Percentiles rank a stretch among this genome's conserved stretches.
phyloP scores from a whole-genome alignment of 192 early-diverging fungal species.

The Entrophospora sp. region DNA sequence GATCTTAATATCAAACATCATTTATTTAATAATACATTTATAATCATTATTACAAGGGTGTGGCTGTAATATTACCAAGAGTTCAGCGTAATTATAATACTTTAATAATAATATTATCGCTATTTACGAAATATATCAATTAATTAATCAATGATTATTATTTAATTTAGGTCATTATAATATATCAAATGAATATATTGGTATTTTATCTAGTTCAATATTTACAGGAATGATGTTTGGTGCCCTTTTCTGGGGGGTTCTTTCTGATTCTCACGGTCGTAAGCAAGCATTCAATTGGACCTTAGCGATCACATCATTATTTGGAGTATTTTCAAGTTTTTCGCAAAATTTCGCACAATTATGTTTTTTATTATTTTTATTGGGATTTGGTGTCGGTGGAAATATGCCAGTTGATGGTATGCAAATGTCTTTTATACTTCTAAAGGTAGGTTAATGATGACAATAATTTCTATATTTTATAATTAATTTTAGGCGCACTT shows the following conservation, averaged over 20 bases:
- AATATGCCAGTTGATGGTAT: constrained; percentile 55
- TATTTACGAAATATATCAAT: neutral
- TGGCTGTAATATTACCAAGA: constrained; percentile 63
- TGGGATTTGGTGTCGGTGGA: constrained; percentile 71
- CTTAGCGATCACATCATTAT: constrained; percentile 57
- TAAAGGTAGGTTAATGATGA: too few species aligned
- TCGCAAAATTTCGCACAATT: constrained; percentile 52
- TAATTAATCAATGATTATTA: neutral
- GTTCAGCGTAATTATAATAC: constrained; percentile 46
- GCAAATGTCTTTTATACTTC: too few species aligned
- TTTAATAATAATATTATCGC: neutral
- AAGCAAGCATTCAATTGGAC: constrained; percentile 69
- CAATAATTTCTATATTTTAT: neutral
- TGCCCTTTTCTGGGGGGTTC: constrained; percentile 71
- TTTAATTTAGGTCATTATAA: constrained; percentile 48
- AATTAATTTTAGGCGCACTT: constrained; percentile 49
- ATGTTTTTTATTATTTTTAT: constrained; percentile 52
- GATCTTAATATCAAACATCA: too few species aligned
- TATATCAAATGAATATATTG: constrained; percentile 55
- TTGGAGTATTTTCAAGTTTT: constrained; percentile 63
- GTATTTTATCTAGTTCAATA: constrained; percentile 57
- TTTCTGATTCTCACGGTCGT: constrained; percentile 66
- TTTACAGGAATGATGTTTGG: constrained; percentile 79
- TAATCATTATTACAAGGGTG: too few species aligned
- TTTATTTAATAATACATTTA: too few species aligned